Evolutionary conservation across 148 eudicot species (phyloP).

Genomic region (Vaccinium darrowii): DNA sequence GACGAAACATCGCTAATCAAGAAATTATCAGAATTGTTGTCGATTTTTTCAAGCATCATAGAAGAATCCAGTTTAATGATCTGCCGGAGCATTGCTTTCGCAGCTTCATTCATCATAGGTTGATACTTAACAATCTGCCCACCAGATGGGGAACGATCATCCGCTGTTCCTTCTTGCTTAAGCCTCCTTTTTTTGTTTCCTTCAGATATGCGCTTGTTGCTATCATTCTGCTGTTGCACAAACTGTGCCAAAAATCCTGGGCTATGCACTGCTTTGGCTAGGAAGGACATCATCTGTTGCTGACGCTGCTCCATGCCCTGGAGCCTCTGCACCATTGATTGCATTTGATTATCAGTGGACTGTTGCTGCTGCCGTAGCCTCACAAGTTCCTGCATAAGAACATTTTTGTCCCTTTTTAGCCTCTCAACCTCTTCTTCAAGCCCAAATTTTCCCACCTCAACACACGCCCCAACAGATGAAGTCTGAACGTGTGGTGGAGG

Average conservation of each 20-base stretch:
- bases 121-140: conserved; percentile 69
- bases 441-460: conserved; percentile 74
- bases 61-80: conserved; percentile 36
- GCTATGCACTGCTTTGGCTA: conserved; percentile 66
- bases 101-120: conserved; percentile 39
- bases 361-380: conserved; percentile 71
- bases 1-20: conserved; percentile 34
- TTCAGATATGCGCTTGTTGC: conserved; percentile 48
- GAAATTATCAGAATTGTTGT: conserved; percentile 27
- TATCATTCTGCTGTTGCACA: conserved; percentile 47
- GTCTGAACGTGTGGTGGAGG: conserved; percentile 42
- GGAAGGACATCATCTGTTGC: conserved; percentile 75
- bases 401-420: conserved; percentile 70
- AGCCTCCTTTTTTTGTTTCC: conserved; percentile 66
- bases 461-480: conserved; percentile 57
- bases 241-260: conserved; percentile 69
- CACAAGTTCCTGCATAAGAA: conserved; percentile 74
- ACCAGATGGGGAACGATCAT: conserved; percentile 31
- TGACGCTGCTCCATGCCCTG: conserved; percentile 76
- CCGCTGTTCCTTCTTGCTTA: conserved; percentile 38
- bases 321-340: conserved; percentile 56
- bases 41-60: conserved; percentile 12
- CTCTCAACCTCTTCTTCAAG: conserved; percentile 76
- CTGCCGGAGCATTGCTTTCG: conserved; percentile 52
- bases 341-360: conserved; percentile 62